Evolutionary conservation across 176 grass and related monocot genomes (phyloP).

Genomic region (Oryza australiensis): DNA sequence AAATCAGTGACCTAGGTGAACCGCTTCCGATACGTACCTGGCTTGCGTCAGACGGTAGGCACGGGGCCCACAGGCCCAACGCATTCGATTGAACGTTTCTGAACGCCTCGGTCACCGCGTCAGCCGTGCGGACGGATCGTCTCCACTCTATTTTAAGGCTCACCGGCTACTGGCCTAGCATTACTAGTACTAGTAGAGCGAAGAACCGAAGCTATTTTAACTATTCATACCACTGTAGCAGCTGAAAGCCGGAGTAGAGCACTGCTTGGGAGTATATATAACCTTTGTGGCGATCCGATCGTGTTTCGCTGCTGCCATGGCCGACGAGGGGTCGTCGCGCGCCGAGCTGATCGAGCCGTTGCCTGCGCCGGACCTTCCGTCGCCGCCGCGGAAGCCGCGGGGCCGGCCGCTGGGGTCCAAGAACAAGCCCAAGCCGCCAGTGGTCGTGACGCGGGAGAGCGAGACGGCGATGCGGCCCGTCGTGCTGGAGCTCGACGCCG

Average conservation of each 20-base stretch:
- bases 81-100: slow-evolving; percentile 20
- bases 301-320: background rate
- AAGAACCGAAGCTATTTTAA: slow-evolving; percentile 15
- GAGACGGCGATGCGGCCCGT: slow-evolving; percentile 60
- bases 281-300: background rate
- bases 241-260: background rate
- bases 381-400: slow-evolving; percentile 45
- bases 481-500: slow-evolving; percentile 65
- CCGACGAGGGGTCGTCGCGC: background rate
- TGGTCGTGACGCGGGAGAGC: slow-evolving; percentile 71
- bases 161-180: background rate
- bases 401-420: slow-evolving; percentile 75
- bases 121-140: too few relatives aligned
- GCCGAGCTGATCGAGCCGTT: background rate
- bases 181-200: background rate
- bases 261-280: too few relatives aligned
- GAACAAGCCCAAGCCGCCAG: slow-evolving; percentile 84
- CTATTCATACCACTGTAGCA: slow-evolving; percentile 3
- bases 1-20: too few relatives aligned
- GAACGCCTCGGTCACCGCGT: background rate
- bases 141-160: slow-evolving; percentile 28
- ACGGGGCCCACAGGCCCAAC: background rate
- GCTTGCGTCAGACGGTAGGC: slow-evolving; percentile 3
- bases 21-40: too few relatives aligned
- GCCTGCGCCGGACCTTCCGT: background rate